phyloP scores from a whole-genome alignment of 306 rosid genomes.

The Fragaria nilgerrensis region DNA sequence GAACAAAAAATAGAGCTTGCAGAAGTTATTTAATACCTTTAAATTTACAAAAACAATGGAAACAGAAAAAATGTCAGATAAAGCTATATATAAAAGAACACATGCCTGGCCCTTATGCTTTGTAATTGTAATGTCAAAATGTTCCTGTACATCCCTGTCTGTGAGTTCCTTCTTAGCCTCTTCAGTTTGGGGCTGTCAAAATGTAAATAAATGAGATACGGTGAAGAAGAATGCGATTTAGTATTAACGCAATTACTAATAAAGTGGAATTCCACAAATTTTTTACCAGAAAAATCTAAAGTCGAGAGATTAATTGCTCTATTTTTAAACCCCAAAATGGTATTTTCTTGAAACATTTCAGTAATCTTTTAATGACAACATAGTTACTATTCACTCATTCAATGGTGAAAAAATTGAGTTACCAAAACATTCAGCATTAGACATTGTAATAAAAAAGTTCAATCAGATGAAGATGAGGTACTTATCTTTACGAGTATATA shows the following conservation, averaged over 20 bases:
- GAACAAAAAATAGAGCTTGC: not conserved
- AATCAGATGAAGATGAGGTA: not conserved
- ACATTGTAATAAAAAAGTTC: not conserved
- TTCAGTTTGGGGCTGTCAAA: constrained; percentile 77
- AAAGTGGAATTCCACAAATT: not conserved
- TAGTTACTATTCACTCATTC: not conserved
- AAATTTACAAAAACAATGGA: not conserved
- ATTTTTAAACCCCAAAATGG: not conserved
- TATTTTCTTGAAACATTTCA: not conserved
- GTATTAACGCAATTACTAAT: not conserved
- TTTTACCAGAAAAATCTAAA: not conserved
- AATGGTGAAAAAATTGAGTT: not conserved
- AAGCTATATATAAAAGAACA: constrained; percentile 15
- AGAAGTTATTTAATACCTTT: not conserved
- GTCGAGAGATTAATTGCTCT: not conserved
- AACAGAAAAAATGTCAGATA: not conserved
- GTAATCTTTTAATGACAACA: not conserved
- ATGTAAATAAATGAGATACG: constrained; percentile 24
- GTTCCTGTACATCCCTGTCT: constrained; percentile 74
- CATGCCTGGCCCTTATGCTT: constrained; percentile 87
- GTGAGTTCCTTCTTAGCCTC: constrained; percentile 85
- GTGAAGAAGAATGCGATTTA: not conserved
- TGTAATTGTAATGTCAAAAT: constrained; percentile 81
- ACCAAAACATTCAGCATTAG: not conserved
- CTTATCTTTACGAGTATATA: not conserved